phyloP scores from a whole-genome alignment of 805 yeast genomes.

The Ogataea neopini region DNA sequence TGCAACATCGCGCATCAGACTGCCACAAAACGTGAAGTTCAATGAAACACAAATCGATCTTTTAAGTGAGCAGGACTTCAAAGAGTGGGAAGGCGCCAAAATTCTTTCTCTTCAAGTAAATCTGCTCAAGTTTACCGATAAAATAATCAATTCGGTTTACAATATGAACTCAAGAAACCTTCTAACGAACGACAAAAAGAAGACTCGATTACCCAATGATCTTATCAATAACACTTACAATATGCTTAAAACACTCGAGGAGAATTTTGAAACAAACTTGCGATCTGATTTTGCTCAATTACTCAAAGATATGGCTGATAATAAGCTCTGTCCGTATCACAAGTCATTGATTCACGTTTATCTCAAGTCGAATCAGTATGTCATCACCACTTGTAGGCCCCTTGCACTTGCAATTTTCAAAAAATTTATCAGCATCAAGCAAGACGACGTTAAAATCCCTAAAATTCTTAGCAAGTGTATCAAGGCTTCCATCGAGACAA shows the following conservation, averaged over 20 bases:
- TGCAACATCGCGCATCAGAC: constrained; percentile 40
- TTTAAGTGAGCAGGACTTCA: constrained; percentile 25
- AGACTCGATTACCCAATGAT: constrained; percentile 21
- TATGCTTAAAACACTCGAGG: constrained; percentile 23
- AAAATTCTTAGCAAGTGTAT: constrained; percentile 34
- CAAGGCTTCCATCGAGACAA: constrained; percentile 34
- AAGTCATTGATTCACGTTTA: constrained; percentile 35
- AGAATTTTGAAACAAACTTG: constrained; percentile 25
- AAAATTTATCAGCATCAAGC: constrained; percentile 26
- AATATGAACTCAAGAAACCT: constrained; percentile 30
- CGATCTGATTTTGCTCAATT: constrained; percentile 24
- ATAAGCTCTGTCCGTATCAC: constrained; percentile 19
- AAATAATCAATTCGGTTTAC: constrained; percentile 37
- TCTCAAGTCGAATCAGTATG: constrained; percentile 37
- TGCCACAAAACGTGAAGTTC: constrained; percentile 37
- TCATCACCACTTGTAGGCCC: constrained; percentile 40
- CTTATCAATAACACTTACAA: constrained; percentile 24
- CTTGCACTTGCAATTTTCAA: constrained; percentile 37
- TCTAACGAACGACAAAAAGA: constrained; percentile 21
- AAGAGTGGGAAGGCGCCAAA: constrained; percentile 35
- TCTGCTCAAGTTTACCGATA: constrained; percentile 31
- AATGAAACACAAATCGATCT: constrained; percentile 36
- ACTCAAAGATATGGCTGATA: constrained; percentile 20
- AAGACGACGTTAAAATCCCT: constrained; percentile 24
- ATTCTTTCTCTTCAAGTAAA: constrained; percentile 31